These are phyloP conservation scores for Botryobasidium botryosum DNA, from an alignment of 768 basidiomycete genomes.

Conservation along the genomic window DNA sequence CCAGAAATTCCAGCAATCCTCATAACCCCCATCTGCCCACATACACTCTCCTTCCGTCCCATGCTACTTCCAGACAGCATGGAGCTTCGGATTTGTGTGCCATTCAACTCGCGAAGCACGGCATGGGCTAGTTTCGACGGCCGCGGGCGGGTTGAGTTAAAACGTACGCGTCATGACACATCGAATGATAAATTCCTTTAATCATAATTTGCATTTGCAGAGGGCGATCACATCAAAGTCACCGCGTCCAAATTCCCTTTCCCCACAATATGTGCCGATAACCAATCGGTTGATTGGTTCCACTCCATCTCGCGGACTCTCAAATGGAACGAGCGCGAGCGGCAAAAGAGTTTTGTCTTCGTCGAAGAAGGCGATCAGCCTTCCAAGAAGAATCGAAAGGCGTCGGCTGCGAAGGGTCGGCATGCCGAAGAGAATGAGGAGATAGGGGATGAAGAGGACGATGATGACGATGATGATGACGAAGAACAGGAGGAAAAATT, in stretches of 20 bases:
- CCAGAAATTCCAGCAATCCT: conserved; percentile 94
- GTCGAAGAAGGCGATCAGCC: conserved; percentile 71
- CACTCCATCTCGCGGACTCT: conserved; percentile 88
- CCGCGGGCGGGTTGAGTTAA: conserved; percentile 85
- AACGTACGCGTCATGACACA: conserved; percentile 57
- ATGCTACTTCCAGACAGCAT: conserved; percentile 98
- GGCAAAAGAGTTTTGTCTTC: conserved; percentile 97
- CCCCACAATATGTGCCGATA: conserved; percentile 95
- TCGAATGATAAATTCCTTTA: neutral
- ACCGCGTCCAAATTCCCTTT: conserved; percentile 95
- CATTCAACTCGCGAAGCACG: conserved; percentile 93
- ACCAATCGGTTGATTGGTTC: conserved; percentile 98
- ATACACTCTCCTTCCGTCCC: conserved; percentile 94
- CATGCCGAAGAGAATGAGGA: conserved; percentile 30
- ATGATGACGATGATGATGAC: conserved; percentile 27
- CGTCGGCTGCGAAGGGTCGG: neutral
- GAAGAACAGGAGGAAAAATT: conserved; percentile 62
- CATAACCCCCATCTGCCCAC: conserved; percentile 95
- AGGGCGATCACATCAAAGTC: conserved; percentile 98
- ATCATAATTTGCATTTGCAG: conserved; percentile 26
- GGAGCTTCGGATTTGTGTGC: conserved; percentile 97
- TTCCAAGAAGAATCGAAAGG: conserved; percentile 11
- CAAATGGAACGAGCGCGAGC: conserved; percentile 98
- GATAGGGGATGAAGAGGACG: conserved; percentile 25
- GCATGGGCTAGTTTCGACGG: conserved; percentile 99